phyloP scores from a whole-genome alignment of 495 filamentous ascomycete species.

The Daldinia concentrica region DNA sequence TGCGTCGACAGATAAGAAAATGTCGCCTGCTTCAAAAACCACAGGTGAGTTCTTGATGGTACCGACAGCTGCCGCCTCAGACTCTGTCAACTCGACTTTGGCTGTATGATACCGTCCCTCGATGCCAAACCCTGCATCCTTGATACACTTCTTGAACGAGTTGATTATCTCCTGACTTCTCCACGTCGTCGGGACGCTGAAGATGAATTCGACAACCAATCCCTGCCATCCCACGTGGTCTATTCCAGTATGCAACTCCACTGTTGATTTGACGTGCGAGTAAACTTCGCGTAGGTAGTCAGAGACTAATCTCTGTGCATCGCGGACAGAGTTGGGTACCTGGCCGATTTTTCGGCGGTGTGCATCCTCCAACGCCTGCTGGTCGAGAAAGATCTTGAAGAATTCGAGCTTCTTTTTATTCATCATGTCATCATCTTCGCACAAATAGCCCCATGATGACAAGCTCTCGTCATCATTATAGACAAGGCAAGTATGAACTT shows the following conservation, averaged over 20 bases:
- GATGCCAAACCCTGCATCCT: slow-evolving; percentile 60
- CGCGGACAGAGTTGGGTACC: slow-evolving; percentile 44
- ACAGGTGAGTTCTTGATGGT: slow-evolving; percentile 50
- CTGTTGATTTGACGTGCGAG: slow-evolving; percentile 60
- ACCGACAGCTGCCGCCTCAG: slow-evolving; percentile 71
- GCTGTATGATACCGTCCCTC: slow-evolving; percentile 57
- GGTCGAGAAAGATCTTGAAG: slow-evolving; percentile 70
- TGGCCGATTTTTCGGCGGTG: slow-evolving; percentile 50
- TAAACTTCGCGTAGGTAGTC: slow-evolving; percentile 67
- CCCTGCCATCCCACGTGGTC: slow-evolving; percentile 56
- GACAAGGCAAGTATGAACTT: slow-evolving; percentile 66
- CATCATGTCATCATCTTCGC: slow-evolving; percentile 56
- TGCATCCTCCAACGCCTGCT: slow-evolving; percentile 45
- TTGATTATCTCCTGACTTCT: slow-evolving; percentile 65
- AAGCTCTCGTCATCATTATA: slow-evolving; percentile 56
- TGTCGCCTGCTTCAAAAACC: slow-evolving; percentile 41
- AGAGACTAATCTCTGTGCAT: slow-evolving; percentile 64
- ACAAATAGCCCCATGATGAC: slow-evolving; percentile 67
- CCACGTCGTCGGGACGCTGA: slow-evolving; percentile 76
- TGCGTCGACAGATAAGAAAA: slow-evolving; percentile 51
- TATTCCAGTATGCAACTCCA: slow-evolving; percentile 50
- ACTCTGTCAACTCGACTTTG: slow-evolving; percentile 72
- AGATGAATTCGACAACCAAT: slow-evolving; percentile 68
- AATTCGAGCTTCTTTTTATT: slow-evolving; percentile 56
- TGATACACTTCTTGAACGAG: slow-evolving; percentile 61